phyloP scores from a whole-genome alignment of 208 protist species.

The Leishmania amazonensis region DNA sequence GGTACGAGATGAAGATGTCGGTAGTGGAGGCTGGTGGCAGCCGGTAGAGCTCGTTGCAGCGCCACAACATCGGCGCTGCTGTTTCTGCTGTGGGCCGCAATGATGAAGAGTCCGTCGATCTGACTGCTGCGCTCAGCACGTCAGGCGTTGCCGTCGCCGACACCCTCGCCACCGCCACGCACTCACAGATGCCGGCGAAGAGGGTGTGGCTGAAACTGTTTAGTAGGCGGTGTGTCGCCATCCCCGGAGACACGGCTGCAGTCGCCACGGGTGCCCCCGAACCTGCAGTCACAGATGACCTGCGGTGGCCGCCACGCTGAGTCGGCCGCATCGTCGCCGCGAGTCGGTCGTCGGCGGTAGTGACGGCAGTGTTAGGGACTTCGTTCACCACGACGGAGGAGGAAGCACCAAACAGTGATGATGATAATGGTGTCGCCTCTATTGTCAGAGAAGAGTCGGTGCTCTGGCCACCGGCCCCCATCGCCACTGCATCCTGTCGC shows the following conservation, averaged over 20 bases:
- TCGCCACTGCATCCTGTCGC: neutral
- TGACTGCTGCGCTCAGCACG: neutral
- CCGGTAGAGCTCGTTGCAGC: slow-evolving; percentile 34
- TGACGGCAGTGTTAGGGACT: neutral
- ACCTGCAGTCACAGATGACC: neutral
- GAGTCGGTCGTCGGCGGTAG: neutral
- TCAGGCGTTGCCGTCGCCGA: neutral
- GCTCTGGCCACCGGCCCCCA: neutral
- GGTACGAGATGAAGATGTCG: slow-evolving; percentile 49
- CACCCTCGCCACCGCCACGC: slow-evolving; percentile 1
- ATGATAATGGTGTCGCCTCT: neutral
- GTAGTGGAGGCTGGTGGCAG: slow-evolving; percentile 29
- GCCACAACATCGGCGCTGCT: slow-evolving; percentile 11
- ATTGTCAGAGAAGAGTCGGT: slow-evolving; percentile 14
- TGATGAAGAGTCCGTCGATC: neutral
- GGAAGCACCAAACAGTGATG: neutral
- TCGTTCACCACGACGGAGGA: neutral
- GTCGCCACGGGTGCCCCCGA: neutral
- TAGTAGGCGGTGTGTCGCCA: slow-evolving; percentile 73
- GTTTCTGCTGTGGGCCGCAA: neutral
- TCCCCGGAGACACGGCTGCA: slow-evolving; percentile 1
- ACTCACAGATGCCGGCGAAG: slow-evolving; percentile 48
- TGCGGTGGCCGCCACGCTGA: neutral
- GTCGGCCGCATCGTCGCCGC: neutral
- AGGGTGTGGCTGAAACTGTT: slow-evolving; percentile 70